A percentile compares a stretch with the other conserved stretches of the same genome.
phyloP scores from a whole-genome alignment of 148 eudicot genomes.

The Cornus controversa region DNA sequence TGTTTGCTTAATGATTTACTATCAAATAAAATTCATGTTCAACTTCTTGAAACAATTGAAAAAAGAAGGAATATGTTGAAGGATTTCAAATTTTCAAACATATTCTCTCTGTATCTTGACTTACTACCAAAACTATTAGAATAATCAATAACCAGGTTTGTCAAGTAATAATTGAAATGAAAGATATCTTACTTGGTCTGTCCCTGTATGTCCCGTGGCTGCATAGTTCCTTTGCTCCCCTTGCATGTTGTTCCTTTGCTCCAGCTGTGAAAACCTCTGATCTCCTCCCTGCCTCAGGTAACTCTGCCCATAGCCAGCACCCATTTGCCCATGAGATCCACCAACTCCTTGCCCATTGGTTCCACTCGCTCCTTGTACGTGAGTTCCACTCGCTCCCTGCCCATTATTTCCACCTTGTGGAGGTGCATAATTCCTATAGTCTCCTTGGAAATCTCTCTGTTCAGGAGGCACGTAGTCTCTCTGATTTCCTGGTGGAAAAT shows the following conservation, averaged over 20 bases:
- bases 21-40: background rate
- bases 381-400: constrained; percentile 34
- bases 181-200: constrained; percentile 44
- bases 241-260: constrained; percentile 29
- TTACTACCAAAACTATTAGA: background rate
- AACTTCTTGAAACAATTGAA: background rate
- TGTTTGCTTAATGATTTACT: background rate
- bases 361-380: constrained; percentile 19
- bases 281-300: constrained; percentile 26
- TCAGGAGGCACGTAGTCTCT: constrained; percentile 30
- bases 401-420: constrained; percentile 39
- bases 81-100: background rate
- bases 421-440: constrained; percentile 31
- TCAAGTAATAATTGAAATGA: background rate
- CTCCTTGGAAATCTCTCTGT: constrained; percentile 25
- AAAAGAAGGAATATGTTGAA: background rate
- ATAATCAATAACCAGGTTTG: background rate
- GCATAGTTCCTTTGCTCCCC: constrained; percentile 33
- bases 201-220: constrained; percentile 28
- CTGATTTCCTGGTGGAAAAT: constrained; percentile 10
- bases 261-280: constrained; percentile 22
- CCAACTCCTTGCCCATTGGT: constrained; percentile 20
- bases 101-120: background rate
- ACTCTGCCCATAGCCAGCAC: constrained; percentile 18
- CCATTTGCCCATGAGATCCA: constrained; percentile 15